These are phyloP conservation scores for Tulasnella sp. DNA, from an alignment of 768 basidiomycete species.

Conservation along the genomic window DNA sequence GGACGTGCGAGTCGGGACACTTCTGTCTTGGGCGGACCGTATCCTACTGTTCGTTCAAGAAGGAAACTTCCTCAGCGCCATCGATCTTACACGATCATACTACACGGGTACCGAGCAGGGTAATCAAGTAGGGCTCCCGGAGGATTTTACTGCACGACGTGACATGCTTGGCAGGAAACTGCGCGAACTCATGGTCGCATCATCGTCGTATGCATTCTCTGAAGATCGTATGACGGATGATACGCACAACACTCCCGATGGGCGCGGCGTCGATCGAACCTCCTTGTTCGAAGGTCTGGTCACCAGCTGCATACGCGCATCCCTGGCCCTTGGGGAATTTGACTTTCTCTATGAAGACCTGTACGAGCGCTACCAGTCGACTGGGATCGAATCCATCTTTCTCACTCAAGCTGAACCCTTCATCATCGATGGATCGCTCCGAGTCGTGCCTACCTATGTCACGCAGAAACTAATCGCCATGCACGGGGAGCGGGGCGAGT, in stretches of 20 bases:
- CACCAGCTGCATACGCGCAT: slow-evolving; percentile 62
- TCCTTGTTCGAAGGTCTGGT: slow-evolving; percentile 84
- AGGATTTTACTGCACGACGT: slow-evolving; percentile 45
- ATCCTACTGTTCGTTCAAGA: slow-evolving; percentile 71
- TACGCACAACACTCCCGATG: slow-evolving; percentile 71
- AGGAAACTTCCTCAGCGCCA: slow-evolving; percentile 84
- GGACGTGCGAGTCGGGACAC: slow-evolving; percentile 66
- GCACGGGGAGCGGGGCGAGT: slow-evolving; percentile 59
- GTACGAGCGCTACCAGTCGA: slow-evolving; percentile 78
- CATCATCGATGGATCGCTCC: slow-evolving; percentile 63
- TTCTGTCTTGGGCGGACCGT: slow-evolving; percentile 92
- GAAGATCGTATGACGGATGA: slow-evolving; percentile 88
- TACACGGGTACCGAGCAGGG: slow-evolving; percentile 72
- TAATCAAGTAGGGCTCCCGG: slow-evolving; percentile 78
- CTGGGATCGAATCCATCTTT: slow-evolving; percentile 77
- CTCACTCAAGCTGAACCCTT: slow-evolving; percentile 71
- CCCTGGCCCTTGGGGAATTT: slow-evolving; percentile 65
- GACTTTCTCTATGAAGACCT: slow-evolving; percentile 90
- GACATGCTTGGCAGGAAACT: slow-evolving; percentile 64
- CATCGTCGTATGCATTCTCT: slow-evolving; percentile 82
- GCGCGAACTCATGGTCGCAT: slow-evolving; percentile 75
- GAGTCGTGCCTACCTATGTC: slow-evolving; percentile 72
- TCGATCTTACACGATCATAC: slow-evolving; percentile 74
- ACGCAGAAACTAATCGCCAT: slow-evolving; percentile 73
- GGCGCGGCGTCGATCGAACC: slow-evolving; percentile 87